Base-by-base conservation (phyloP, 352 stramenopile species). In the Phytophthora sansomeana region DNA sequence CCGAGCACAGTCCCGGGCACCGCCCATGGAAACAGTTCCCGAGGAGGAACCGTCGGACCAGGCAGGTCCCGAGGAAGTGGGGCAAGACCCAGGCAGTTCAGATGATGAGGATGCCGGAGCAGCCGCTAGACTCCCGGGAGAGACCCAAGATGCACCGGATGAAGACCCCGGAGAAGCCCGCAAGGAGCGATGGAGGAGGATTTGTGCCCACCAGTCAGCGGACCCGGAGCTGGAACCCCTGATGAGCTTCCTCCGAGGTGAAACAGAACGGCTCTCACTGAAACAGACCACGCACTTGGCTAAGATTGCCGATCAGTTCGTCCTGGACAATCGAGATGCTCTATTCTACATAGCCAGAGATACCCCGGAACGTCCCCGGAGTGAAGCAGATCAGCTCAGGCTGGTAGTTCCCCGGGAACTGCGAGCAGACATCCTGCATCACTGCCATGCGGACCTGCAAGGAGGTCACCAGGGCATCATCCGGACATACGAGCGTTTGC, bases 371-470 rank as follows among this genome's bases (percentile, higher is more conserved):
- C n/a, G n/a, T n/a, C n/a, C n/a, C n/a, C n/a, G n/a, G n/a, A n/a
- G n/a, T n/a, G n/a, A n/a, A n/a, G n/a, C 21, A 48, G 43, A 55
- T 26, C 19, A n/a, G 10, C 24, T 63, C 4, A 17, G 55, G 8
- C n/a, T 63, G 11, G 32, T 63, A 4, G 43, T 39, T 43, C 43
- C 14, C 30, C 5, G n/a, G n/a, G 10, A 33, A 55, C 55, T 63
- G 43, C 43, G 16, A 2, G 14, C 13, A 1, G 42, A 55, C 30
- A 54, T 63, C 19, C 5, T 63, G 14, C 55, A 63, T 9, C 24
- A 48, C 10, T n/a, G n/a, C n/a, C n/a, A n/a, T n/a, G n/a, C n/a
- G n/a, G n/a, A n/a, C n/a, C n/a, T n/a, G n/a, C n/a, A n/a, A n/a
- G n/a, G n/a, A n/a, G n/a, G n/a, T n/a, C n/a, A n/a, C n/a, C n/a